Conservation (phyloP, 805 yeast species). For the Candida vaughaniae region DNA sequence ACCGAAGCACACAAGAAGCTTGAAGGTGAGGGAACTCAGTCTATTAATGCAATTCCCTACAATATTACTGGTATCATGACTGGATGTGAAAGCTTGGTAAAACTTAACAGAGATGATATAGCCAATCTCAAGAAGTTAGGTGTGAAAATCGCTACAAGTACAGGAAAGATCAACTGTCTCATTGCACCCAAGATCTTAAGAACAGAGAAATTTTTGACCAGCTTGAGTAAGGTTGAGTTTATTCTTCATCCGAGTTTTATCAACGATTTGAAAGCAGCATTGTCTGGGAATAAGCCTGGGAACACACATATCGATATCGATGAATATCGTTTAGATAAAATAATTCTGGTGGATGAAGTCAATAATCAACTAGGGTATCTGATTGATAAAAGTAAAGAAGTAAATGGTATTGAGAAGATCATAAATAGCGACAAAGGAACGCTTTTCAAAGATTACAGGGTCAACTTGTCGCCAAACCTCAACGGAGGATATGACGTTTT, state of each 20-base stretch:
- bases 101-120: slow-evolving; percentile 42
- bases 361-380: slow-evolving; percentile 27
- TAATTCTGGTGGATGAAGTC: slow-evolving; percentile 26
- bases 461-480: slow-evolving; percentile 57
- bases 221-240: slow-evolving; percentile 56
- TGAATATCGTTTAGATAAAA: slow-evolving; percentile 36
- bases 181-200: slow-evolving; percentile 82
- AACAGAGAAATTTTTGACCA: slow-evolving; percentile 81
- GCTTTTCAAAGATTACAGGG: slow-evolving; percentile 47
- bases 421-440: slow-evolving; percentile 22
- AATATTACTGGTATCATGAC: slow-evolving; percentile 44
- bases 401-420: slow-evolving; percentile 17
- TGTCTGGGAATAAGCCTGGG: neutral
- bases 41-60: too few relatives aligned
- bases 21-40: neutral
- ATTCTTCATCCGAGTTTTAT: slow-evolving; percentile 58
- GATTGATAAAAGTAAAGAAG: slow-evolving; percentile 9
- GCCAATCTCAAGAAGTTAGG: slow-evolving; percentile 52
- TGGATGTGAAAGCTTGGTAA: slow-evolving; percentile 55
- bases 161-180: slow-evolving; percentile 39
- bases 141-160: slow-evolving; percentile 48
- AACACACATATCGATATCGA: slow-evolving; percentile 15
- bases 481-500: slow-evolving; percentile 62
- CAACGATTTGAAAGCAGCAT: slow-evolving; percentile 37
- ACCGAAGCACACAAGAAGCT: neutral